A percentile compares a stretch with the other conserved stretches of the same genome.
These are phyloP conservation scores for Lachancea fermentati DNA, from an alignment of 805 yeast genomes.

Conservation along the genomic window DNA sequence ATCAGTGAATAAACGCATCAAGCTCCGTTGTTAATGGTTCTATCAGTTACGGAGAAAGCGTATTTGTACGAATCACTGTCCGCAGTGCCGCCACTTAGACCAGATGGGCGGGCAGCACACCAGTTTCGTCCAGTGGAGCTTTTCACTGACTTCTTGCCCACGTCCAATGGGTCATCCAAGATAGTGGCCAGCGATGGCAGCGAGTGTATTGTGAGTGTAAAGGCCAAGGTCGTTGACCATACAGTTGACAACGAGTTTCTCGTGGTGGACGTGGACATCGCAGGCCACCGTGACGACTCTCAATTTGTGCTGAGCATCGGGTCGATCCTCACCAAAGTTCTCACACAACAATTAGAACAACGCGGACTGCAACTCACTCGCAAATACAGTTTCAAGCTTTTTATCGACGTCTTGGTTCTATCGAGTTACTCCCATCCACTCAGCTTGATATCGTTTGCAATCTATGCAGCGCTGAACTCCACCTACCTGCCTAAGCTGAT, in stretches of 20 bases:
- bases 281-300: constrained; percentile 77
- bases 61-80: constrained; percentile 70
- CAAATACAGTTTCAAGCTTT: constrained; percentile 70
- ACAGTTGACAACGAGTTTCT: constrained; percentile 45
- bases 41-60: constrained; percentile 71
- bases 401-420: constrained; percentile 72
- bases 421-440: constrained; percentile 78
- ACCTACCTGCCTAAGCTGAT: constrained; percentile 69
- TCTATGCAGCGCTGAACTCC: constrained; percentile 73
- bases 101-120: constrained; percentile 70
- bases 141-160: constrained; percentile 71
- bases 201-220: constrained; percentile 88
- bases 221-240: constrained; percentile 67
- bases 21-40: constrained; percentile 39
- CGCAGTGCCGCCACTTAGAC: constrained; percentile 58
- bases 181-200: constrained; percentile 83
- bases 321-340: constrained; percentile 42
- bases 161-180: constrained; percentile 89
- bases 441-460: constrained; percentile 71
- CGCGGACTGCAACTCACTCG: constrained; percentile 56
- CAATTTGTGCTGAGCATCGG: constrained; percentile 58
- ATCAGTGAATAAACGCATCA: neutral
- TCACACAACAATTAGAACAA: constrained; percentile 38
- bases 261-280: constrained; percentile 74
- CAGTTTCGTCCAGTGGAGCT: constrained; percentile 89